Evolutionary conservation across 176 grass and related monocot species (phyloP).

Genomic region (Tillandsia fasciculata): DNA sequence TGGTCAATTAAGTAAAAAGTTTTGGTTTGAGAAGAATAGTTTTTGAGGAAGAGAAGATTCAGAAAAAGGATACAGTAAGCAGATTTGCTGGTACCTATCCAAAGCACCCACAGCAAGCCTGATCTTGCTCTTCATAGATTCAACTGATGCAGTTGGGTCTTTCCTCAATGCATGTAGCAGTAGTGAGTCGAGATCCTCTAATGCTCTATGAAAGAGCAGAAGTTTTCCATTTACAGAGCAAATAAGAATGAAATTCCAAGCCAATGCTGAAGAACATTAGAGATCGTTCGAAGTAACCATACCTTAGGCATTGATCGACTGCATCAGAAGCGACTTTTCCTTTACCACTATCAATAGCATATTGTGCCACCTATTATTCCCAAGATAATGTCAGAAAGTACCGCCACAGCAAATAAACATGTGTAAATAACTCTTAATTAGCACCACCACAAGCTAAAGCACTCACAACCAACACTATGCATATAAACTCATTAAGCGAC

Average conservation of each 20-base stretch:
- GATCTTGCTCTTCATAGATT: constrained; percentile 81
- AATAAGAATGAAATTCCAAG: background rate
- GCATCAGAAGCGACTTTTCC: constrained; percentile 77
- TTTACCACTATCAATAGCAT: constrained; percentile 66
- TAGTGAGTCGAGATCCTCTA: constrained; percentile 84
- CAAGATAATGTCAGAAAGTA: constrained; percentile 5
- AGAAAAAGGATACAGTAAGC: background rate
- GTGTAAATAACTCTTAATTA: background rate
- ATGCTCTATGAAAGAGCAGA: constrained; percentile 39
- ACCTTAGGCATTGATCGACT: constrained; percentile 88
- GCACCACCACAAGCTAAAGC: no score
- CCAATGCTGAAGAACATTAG: background rate
- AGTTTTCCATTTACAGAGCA: background rate
- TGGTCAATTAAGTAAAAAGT: background rate
- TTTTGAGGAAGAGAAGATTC: background rate
- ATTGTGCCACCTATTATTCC: constrained; percentile 79
- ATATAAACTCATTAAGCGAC: no score
- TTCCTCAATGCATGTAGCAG: constrained; percentile 65
- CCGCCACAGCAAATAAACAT: constrained; percentile 6
- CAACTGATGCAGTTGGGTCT: constrained; percentile 49
- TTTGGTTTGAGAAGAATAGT: background rate
- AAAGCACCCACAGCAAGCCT: constrained; percentile 54
- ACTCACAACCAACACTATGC: no score
- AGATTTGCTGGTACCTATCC: constrained; percentile 48
- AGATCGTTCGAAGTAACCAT: background rate